Base-by-base conservation (phyloP, 148 eudicot species). In the Pouteria glomerata region DNA sequence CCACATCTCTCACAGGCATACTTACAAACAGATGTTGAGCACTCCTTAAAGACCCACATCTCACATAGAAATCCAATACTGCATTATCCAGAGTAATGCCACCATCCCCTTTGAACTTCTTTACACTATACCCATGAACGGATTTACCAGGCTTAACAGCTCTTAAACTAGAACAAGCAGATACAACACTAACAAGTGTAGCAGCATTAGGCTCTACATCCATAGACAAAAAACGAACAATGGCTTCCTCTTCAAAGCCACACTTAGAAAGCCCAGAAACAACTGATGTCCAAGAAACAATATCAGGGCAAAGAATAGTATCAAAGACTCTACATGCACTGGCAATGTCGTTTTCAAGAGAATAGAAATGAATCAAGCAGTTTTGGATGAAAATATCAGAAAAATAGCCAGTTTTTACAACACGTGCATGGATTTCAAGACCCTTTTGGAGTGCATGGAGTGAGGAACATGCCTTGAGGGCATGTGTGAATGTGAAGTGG, bases 281-380 rank as follows among this genome's bases (percentile, higher is more conserved):
- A 0, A 76, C 30, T 8, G 79, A 69, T 0, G 74, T 76, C 79
- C 79, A 76, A 0, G 79, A 76, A 70, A 76, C 79, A 63, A 76
- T 61, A 76, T 69, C 73, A 12, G 79, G 79, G 1, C n/a, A 29
- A 15, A 19, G 12, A 3, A 76, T 70, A 3, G 29, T 16, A 16
- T 76, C 62, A 13, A 76, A 76, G 1, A 76, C 69, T n/a, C 64
- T 67, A 24, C 62, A 69, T 21, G 74, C 68, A 8, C n/a, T 31
- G 70, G 53, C 48, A 41, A 76, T 13, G 55, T 63, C 70, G 27
- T 53, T 30, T 44, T 24, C 42, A 6, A 42, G 15, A 1, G 70
- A n/a, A 19, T 76, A 76, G 35, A 76, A 69, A 70, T 76, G 74
- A 1, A 70, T 53, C 5, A 76, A 55, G 6, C 70, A 62, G 27